Evolutionary conservation across 257 asterid species (phyloP), one percentile per base, ranked within the genome.

Genomic region (Nicotiana benthamiana): DNA sequence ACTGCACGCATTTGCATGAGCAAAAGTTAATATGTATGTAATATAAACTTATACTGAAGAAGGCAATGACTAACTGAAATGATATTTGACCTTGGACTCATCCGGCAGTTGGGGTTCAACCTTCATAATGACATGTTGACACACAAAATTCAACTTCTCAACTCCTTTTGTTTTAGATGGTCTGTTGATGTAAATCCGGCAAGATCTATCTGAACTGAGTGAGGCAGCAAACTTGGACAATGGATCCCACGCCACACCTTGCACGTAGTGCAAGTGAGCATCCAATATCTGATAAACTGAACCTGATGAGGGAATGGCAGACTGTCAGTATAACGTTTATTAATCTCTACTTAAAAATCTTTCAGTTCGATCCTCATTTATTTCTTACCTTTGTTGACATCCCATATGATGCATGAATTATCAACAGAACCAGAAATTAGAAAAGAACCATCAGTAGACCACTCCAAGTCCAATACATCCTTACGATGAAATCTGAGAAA

Each of bases 241-340:
- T 20, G 99, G 98, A 83, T 96, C 99, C 97, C 97, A 96, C 57
- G 98, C 89, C 62, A 96, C 99, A 85, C 99, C 98, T 82, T 96
- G 98, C 82, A 96, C 99, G 70, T 96, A 96, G 88, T 96, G 99
- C 87, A 83, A 84, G 89, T 96, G 99, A 59, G 87, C 93, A 84
- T 96, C 98, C 90, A 96, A 87, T 75, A 88, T 91, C 87, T 96
- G 99, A 87, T 83, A 93, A 63, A 92, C 97, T 34, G 92, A 89
- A 83, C 99, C 99, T 96, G 89, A 79, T 81, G 62, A 77, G 32
- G 27, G 75, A 82, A 32, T 62, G 46, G 77, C 20, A 57, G 4
- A 72, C 30, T 32, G 65, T 75, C 43, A 28, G 77, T 70, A 30
- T 72, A 8, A 74, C 24, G 3, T 15, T 74, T 13, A 48, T 74